These are phyloP conservation scores for Ophiocordyceps sinensis DNA, from an alignment of 2,329 filamentous ascomycete species.

Conservation along the genomic window DNA sequence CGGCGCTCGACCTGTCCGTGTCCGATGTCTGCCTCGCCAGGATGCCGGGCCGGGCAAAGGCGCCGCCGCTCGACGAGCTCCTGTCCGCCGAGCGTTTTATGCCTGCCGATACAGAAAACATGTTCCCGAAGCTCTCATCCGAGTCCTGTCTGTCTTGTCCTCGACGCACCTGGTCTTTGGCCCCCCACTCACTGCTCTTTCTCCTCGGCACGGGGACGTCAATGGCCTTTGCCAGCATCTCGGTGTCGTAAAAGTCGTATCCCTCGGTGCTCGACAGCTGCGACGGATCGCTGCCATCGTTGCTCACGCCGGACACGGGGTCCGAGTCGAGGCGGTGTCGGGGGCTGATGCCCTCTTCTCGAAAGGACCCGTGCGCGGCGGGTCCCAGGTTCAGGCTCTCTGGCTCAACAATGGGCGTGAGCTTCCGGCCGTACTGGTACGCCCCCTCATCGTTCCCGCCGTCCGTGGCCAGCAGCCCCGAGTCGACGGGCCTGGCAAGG, in stretches of 20 bases:
- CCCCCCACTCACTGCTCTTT: slow-evolving; percentile 16
- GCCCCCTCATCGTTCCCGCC: slow-evolving; percentile 12
- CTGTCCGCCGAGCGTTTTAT: slow-evolving; percentile 13
- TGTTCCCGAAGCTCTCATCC: slow-evolving; percentile 40
- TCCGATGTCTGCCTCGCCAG: slow-evolving; percentile 14
- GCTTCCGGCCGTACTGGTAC: slow-evolving; percentile 19
- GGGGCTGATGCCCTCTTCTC: slow-evolving; percentile 12
- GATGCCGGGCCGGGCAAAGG: slow-evolving; percentile 11
- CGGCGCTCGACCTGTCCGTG: slow-evolving; percentile 14
- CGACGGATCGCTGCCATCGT: slow-evolving; percentile 29
- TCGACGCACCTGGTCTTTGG: slow-evolving; percentile 14
- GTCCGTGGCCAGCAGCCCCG: slow-evolving; percentile 5
- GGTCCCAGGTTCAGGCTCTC: slow-evolving; percentile 37
- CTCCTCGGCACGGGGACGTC: slow-evolving; percentile 32
- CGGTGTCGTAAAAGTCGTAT: slow-evolving; percentile 52
- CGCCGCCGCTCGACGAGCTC: slow-evolving; percentile 6
- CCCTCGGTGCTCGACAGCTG: slow-evolving; percentile 42
- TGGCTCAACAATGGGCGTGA: slow-evolving; percentile 35
- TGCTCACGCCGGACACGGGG: slow-evolving; percentile 33
- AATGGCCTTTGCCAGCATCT: slow-evolving; percentile 35
- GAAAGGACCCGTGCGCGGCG: slow-evolving; percentile 22
- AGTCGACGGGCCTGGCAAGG: slow-evolving; percentile 35
- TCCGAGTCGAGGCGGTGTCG: slow-evolving; percentile 34
- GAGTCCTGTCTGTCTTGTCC: slow-evolving; percentile 35
- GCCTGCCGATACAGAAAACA: slow-evolving; percentile 43